These are phyloP conservation scores for Beauveria sp. DNA, from an alignment of 2,329 filamentous ascomycete genomes.

Conservation along the genomic window DNA sequence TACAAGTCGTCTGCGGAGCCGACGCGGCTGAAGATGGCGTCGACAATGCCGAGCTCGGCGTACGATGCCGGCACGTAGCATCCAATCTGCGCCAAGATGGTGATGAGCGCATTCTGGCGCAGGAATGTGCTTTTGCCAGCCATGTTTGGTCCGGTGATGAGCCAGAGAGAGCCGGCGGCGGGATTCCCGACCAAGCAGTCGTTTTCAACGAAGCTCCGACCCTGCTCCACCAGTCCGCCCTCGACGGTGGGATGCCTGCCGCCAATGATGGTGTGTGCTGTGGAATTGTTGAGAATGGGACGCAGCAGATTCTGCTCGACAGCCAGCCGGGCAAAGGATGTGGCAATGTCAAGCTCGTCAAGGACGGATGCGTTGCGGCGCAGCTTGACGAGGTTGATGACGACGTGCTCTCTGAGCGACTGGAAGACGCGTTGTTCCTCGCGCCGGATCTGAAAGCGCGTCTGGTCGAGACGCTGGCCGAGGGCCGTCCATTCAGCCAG, in stretches of 20 bases:
- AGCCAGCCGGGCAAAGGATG: conserved; percentile 76
- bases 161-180: conserved; percentile 56
- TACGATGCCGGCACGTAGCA: conserved; percentile 86
- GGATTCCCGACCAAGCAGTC: conserved; percentile 72
- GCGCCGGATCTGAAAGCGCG: conserved; percentile 66
- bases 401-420: conserved; percentile 64
- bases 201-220: conserved; percentile 75
- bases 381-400: conserved; percentile 75
- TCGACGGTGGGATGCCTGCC: conserved; percentile 93
- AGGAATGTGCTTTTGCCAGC: conserved; percentile 94
- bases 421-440: conserved; percentile 81
- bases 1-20: conserved; percentile 95
- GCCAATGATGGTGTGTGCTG: conserved; percentile 67
- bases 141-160: conserved; percentile 90
- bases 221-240: conserved; percentile 68
- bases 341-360: conserved; percentile 86
- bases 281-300: conserved; percentile 60
- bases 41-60: conserved; percentile 83
- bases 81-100: conserved; percentile 85
- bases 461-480: conserved; percentile 70
- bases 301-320: conserved; percentile 64
- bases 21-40: conserved; percentile 88
- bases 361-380: conserved; percentile 85
- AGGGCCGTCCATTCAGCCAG: conserved; percentile 76
- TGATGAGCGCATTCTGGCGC: conserved; percentile 90